phyloP scores from a whole-genome alignment of 768 basidiomycete genomes.

The Trametes maxima region DNA sequence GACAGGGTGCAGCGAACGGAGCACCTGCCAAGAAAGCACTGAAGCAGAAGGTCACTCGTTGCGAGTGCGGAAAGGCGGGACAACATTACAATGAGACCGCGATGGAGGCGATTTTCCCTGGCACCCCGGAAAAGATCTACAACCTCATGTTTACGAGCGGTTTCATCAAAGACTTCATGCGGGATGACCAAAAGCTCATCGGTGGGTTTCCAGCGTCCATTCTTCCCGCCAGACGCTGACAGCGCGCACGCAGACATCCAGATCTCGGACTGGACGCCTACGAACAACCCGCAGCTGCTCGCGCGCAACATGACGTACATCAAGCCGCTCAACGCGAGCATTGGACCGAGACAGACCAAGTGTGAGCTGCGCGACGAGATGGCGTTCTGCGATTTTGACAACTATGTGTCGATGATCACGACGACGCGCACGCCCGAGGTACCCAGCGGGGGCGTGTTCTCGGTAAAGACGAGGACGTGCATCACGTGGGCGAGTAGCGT shows the following conservation, averaged over 20 bases:
- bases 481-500: slow-evolving; percentile 89
- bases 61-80: slow-evolving; percentile 71
- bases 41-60: slow-evolving; percentile 62
- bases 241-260: slow-evolving; percentile 70
- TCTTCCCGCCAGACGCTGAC: background rate
- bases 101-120: slow-evolving; percentile 79
- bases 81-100: slow-evolving; percentile 73
- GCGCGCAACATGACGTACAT: slow-evolving; percentile 94
- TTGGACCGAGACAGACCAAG: slow-evolving; percentile 94
- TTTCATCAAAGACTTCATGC: slow-evolving; percentile 94
- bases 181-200: slow-evolving; percentile 80
- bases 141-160: slow-evolving; percentile 95
- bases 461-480: slow-evolving; percentile 93
- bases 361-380: slow-evolving; percentile 93
- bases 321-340: slow-evolving; percentile 83
- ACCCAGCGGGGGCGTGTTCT: slow-evolving; percentile 89
- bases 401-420: slow-evolving; percentile 80
- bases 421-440: slow-evolving; percentile 94
- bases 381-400: slow-evolving; percentile 77
- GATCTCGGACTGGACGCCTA: slow-evolving; percentile 91
- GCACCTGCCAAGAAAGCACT: slow-evolving; percentile 22
- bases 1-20: slow-evolving; percentile 12
- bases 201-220: slow-evolving; percentile 52
- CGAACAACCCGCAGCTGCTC: slow-evolving; percentile 65
- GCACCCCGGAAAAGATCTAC: slow-evolving; percentile 93